These are phyloP conservation scores for Pseudozyma flocculosa DNA, from an alignment of 1,284 basidiomycete species.

Conservation along the genomic window DNA sequence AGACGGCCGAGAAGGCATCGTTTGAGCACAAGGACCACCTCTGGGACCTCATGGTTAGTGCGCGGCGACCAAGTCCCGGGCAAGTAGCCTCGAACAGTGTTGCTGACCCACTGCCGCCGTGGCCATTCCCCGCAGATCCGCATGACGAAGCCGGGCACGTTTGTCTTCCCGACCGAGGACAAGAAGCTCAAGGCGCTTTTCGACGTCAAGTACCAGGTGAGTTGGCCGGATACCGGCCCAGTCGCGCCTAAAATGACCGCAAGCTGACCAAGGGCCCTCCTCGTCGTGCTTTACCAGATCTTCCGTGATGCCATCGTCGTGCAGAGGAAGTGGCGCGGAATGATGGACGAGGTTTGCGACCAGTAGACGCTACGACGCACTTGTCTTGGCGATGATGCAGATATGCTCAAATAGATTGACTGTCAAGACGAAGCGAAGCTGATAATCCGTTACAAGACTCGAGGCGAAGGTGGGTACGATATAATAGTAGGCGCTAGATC, in stretches of 20 bases:
- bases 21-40: conserved; percentile 69
- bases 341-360: conserved; percentile 20
- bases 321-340: conserved; percentile 73
- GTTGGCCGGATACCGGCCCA: neutral
- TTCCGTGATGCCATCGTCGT: conserved; percentile 84
- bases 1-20: conserved; percentile 61
- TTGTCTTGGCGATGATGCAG: no score
- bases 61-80: neutral
- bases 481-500: no score
- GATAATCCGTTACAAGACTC: no score
- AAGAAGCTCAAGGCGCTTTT: conserved; percentile 68
- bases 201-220: conserved; percentile 79
- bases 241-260: no score
- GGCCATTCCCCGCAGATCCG: conserved; percentile 64
- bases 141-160: conserved; percentile 83
- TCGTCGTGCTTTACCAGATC: conserved; percentile 61
- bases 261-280: neutral
- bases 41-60: conserved; percentile 86
- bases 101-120: neutral
- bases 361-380: no score
- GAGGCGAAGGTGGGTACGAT: no score
- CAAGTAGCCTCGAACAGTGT: conserved; percentile 1
- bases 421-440: no score
- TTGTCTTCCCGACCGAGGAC: conserved; percentile 69
- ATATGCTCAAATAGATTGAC: no score